Base-by-base conservation (phyloP, 768 basidiomycete genomes). In the Suillus paluster region DNA sequence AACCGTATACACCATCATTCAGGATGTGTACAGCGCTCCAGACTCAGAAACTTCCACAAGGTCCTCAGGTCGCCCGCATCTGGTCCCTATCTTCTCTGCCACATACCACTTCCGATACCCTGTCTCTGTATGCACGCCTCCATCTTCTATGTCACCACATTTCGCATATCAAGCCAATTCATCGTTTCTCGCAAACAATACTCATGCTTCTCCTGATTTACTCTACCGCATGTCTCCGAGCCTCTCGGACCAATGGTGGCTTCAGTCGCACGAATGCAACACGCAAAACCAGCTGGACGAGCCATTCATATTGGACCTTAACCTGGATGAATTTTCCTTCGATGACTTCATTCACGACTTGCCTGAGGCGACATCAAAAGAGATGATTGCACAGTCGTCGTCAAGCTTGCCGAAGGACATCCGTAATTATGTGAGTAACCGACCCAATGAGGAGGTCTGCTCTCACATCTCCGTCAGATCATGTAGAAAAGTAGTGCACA, bases 1-100 rank as follows among this genome's bases (percentile, higher is more conserved):
- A 25, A 84, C 87, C 9, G 73, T 81, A 60, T 91, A 83, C 72
- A 84, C 82, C 3, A 89, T 92, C 68, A 75, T 85, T 49, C 90
- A 92, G 70, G 84, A 88, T 56, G 85, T 92, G 46, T 67, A 73
- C 57, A 71, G 70, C 45, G 67, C 78, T 33, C 64, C 64, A 30
- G 70, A 75, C 36, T 36, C 60, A 33, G 68, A 64, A 34, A 67
- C 77, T 33, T 70, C 66, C 19, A 61, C 62, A 50, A 61, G 55
- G 38, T 61, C 62, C 23, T 57, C 67, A 12, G 63, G 60, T n/a
- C 72, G 74, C 7, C 65, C 73, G 10, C 72, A 65, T 9, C 71
- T 65, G 19, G 67, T 73, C 1, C 63, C 77, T 39, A 74, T 86
- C 57, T 88, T 87, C 73, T 85, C 84, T 14, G 86, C 86, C 10